Evolutionary conservation across 2,329 filamentous ascomycete genomes (phyloP), one percentile per base, ranked within the genome.

Genomic region (Aschersonia sp.): DNA sequence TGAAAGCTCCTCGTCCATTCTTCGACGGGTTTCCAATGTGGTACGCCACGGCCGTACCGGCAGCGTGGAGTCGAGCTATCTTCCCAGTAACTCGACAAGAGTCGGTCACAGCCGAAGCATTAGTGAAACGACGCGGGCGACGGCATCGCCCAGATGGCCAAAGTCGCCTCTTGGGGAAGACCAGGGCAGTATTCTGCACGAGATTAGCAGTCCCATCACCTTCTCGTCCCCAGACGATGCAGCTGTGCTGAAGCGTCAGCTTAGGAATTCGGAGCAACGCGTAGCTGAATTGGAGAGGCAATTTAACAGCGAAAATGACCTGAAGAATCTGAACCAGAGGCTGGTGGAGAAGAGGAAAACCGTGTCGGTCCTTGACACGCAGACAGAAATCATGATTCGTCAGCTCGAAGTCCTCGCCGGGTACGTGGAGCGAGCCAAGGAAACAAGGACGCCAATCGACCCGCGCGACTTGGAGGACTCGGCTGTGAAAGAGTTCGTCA

Each of bases 271-370:
- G 6, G 87, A 94, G 56, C 84, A 91, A 61, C 78, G 83, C 51
- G 88, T 96, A 47, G 80, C 86, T 2, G 89, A 96, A 65, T 77
- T 98, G 47, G 85, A 91, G 63, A 75, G 81, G n/a, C 83, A 88
- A 54, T 86, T 87, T 57, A 73, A 67, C 45, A 75, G 73, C 3
- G 78, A 81, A 53, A 79, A 79, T 55, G 77, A 80, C 50, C 63
- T 82, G 30, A 84, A 84, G 65, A 84, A 82, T 56, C 80, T 94
- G 31, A 94, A 94, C 64, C 89, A 84, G 56, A 91, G 89, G 61
- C 71, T 97, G 30, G 75, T 85, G 38, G 89, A 97, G 65, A 97
- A 97, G 70, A 78, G 92, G 50, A 95, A 94, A 58, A 97, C 92
- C 0, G 92, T 98, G 62, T 91, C 91, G 5, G 85, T 94, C 20